These are phyloP conservation scores for Vanilla planifolia DNA, from an alignment of 106 monocot genomes.

Conservation along the genomic window DNA sequence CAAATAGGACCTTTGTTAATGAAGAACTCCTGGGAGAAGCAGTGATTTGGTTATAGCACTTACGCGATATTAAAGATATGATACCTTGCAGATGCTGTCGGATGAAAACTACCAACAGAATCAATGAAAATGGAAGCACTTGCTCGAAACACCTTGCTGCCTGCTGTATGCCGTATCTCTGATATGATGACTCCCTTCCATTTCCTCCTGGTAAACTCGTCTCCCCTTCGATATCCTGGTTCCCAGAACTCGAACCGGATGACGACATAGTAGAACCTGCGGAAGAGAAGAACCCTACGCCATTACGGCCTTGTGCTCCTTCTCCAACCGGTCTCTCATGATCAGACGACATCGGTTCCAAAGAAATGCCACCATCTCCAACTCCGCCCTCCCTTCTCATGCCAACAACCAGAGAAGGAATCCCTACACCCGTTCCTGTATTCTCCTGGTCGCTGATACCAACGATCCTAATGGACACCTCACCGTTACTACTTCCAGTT, in stretches of 20 bases:
- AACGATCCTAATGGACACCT: constrained; percentile 75
- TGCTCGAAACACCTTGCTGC: constrained; percentile 85
- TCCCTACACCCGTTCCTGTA: constrained; percentile 10
- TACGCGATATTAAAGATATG: not conserved
- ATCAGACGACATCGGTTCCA: constrained; percentile 9
- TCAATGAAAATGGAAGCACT: constrained; percentile 84
- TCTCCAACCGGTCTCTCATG: constrained; percentile 16
- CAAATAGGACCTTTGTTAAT: too few relatives aligned
- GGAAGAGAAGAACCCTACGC: not conserved
- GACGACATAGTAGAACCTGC: constrained; percentile 3
- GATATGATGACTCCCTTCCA: constrained; percentile 48
- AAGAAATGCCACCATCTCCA: constrained; percentile 2
- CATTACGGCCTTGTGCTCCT: not conserved
- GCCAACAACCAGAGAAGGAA: constrained; percentile 4
- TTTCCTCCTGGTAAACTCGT: constrained; percentile 27
- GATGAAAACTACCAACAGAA: constrained; percentile 88
- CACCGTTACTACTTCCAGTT: constrained; percentile 24
- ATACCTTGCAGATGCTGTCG: constrained; percentile 98
- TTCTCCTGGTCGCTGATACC: constrained; percentile 52
- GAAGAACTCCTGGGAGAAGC: too few relatives aligned
- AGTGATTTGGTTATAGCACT: too few relatives aligned
- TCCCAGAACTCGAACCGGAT: constrained; percentile 7
- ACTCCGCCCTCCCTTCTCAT: constrained; percentile 20
- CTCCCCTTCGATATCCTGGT: constrained; percentile 36
- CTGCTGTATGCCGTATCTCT: constrained; percentile 94